Base-by-base conservation (phyloP, 2,329 filamentous ascomycete species). In the Exophiala oligosperma region DNA sequence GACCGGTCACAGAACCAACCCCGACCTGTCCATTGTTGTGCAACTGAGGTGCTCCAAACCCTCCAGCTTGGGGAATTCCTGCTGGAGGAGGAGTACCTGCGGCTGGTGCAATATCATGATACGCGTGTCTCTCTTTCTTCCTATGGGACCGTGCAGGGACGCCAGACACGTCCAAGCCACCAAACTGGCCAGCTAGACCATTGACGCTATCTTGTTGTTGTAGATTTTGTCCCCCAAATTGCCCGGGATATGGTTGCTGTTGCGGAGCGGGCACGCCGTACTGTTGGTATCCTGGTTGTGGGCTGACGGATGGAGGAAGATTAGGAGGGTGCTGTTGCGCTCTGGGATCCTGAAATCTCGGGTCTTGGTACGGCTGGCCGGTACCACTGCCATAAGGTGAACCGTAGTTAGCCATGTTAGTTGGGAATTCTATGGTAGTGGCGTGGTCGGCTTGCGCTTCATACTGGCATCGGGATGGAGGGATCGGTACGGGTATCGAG, bases 121-220 rank as follows among this genome's bases (percentile, higher is more conserved):
- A 90, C 63, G 92, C 93, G 76, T 97, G 93, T 59, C 91, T 85
- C 72, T 97, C 89, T 82, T 96, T 97, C 85, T 96, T 97, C 81
- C 92, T 89, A 51, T 77, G 74, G 38, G 73, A 65, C 72, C 85
- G 76, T 64, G 73, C 73, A 59, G 73, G 73, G 60, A 69, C 81
- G 57, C 70, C 74, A 35, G 81, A 85, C 65, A 96, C 77, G 41
- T 81, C 86, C 82, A 95, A 84, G 60, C 85, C 86, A 43, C 87
- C 87, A 87, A 96, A 89, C 73, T 95, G 91, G 55, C 85, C 82
- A 11, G 75, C 65, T 52, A 81, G 65, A 2, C 75, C 76, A 48
- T 65, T 63, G 46, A 59, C 54, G 29, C 29, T 51, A 57, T 64
- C 57, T 46, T 57, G 59, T 21, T 62, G 59, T 46, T 53, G 54